Evolutionary conservation across 108 stramenopile species (phyloP).

Genomic region (Skeletonema tropicum): DNA sequence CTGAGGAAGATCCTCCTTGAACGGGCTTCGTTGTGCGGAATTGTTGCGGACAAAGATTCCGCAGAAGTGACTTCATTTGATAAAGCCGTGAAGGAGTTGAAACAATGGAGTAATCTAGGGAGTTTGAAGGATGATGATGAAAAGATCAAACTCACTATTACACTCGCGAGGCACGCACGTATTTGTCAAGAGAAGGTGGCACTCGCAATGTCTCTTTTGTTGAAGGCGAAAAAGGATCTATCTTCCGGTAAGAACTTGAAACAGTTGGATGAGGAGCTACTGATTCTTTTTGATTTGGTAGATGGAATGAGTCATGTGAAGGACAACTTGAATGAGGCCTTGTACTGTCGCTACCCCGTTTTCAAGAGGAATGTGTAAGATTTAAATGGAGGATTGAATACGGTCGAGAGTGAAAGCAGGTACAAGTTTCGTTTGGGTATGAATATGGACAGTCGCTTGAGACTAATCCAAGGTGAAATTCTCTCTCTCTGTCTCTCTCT

Average conservation of each 20-base stretch:
- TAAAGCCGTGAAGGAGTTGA: slow-evolving; percentile 21
- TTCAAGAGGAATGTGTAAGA: background rate
- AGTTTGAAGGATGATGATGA: slow-evolving; percentile 21
- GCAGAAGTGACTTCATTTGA: slow-evolving; percentile 6
- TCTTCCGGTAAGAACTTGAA: slow-evolving; percentile 16
- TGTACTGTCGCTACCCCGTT: background rate
- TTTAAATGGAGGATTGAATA: too few relatives aligned
- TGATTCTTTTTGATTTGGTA: background rate
- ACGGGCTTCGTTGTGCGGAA: background rate
- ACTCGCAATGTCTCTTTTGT: slow-evolving; percentile 18
- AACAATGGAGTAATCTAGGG: slow-evolving; percentile 18
- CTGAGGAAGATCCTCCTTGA: slow-evolving; percentile 18
- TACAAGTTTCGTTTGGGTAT: too few relatives aligned
- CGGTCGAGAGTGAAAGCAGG: too few relatives aligned
- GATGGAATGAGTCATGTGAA: slow-evolving; percentile 11
- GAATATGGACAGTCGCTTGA: too few relatives aligned
- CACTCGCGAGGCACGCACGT: slow-evolving; percentile 13
- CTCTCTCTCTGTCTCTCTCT: too few relatives aligned
- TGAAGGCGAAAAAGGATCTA: slow-evolving; percentile 32
- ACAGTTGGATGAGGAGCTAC: slow-evolving; percentile 16
- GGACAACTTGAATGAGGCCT: background rate
- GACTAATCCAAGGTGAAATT: too few relatives aligned
- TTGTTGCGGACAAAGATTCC: slow-evolving; percentile 7
- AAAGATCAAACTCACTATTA: slow-evolving; percentile 11
- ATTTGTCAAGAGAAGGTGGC: slow-evolving; percentile 13